Evolutionary conservation across 2,329 filamentous ascomycete species (phyloP).

Genomic region (Colletotrichum paranaense): DNA sequence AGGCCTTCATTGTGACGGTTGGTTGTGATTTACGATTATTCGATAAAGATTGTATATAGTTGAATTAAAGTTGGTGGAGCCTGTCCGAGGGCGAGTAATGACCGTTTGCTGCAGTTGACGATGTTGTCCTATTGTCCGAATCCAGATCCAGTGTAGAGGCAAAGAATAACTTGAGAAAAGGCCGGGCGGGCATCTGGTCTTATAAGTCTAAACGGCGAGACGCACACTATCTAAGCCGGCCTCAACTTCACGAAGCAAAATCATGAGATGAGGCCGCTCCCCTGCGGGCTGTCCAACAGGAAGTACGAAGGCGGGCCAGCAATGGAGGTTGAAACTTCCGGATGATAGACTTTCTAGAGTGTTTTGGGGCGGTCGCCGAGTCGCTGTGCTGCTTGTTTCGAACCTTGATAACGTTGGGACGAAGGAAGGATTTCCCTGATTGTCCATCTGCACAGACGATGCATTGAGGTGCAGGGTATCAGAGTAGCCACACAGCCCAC

Average conservation of each 20-base stretch:
- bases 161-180: background rate
- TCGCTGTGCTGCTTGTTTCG: constrained; percentile 29
- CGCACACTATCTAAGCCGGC: background rate
- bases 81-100: constrained; percentile 27
- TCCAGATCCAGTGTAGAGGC: constrained; percentile 27
- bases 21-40: background rate
- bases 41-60: constrained; percentile 19
- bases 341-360: constrained; percentile 34
- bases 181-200: background rate
- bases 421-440: constrained; percentile 31
- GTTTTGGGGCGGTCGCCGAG: constrained; percentile 32
- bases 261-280: constrained; percentile 3
- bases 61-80: background rate
- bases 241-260: background rate
- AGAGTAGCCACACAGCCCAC: constrained; percentile 2
- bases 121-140: constrained; percentile 23
- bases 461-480: constrained; percentile 29
- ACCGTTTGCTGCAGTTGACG: constrained; percentile 24
- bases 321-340: constrained; percentile 16
- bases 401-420: constrained; percentile 28
- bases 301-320: background rate
- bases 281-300: background rate
- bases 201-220: constrained; percentile 19
- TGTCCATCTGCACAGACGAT: constrained; percentile 27
- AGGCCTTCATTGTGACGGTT: constrained; percentile 24